Percentiles rank a stretch among this genome's conserved stretches.
Conservation (phyloP, 116 monocot species). For the Trichopus zeylanicus region DNA sequence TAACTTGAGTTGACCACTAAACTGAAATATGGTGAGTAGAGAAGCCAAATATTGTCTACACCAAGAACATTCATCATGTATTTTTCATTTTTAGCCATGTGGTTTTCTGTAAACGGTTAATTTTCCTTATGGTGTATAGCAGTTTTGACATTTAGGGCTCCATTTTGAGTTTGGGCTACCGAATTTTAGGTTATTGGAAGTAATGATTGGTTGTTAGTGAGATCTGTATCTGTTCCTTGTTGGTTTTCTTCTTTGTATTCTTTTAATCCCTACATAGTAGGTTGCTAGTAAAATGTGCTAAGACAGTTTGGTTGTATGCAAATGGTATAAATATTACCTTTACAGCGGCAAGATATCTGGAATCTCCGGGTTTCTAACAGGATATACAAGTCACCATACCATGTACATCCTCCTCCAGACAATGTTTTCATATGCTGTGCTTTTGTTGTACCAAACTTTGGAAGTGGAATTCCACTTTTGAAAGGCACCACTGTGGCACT, state of each 20-base stretch:
- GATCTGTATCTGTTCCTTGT: too few species aligned
- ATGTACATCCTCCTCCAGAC: slow-evolving; percentile 11
- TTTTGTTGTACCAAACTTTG: slow-evolving; percentile 4
- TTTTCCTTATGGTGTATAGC: background rate
- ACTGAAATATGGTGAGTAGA: too few species aligned
- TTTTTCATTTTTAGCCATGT: background rate
- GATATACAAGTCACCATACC: slow-evolving; percentile 16
- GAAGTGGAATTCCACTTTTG: slow-evolving; percentile 30
- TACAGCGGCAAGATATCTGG: slow-evolving; percentile 38
- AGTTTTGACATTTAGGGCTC: too few species aligned
- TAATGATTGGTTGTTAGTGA: too few species aligned
- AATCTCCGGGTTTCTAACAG: slow-evolving; percentile 26
- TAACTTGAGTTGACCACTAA: too few species aligned
- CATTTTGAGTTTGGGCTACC: too few species aligned
- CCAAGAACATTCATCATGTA: background rate
- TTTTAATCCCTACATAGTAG: too few species aligned
- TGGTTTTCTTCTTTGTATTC: background rate
- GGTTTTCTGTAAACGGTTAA: background rate
- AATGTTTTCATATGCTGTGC: background rate
- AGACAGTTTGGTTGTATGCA: too few species aligned
- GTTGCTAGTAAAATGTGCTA: too few species aligned
- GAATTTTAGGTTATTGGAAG: too few species aligned
- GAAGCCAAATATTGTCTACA: too few species aligned
- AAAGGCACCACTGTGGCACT: slow-evolving; percentile 38
- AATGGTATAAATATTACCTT: too few species aligned